A percentile compares a stretch with the other conserved stretches of the same genome.
These are phyloP conservation scores for Inosperma sp. DNA, from an alignment of 768 basidiomycete species.

Conservation along the genomic window DNA sequence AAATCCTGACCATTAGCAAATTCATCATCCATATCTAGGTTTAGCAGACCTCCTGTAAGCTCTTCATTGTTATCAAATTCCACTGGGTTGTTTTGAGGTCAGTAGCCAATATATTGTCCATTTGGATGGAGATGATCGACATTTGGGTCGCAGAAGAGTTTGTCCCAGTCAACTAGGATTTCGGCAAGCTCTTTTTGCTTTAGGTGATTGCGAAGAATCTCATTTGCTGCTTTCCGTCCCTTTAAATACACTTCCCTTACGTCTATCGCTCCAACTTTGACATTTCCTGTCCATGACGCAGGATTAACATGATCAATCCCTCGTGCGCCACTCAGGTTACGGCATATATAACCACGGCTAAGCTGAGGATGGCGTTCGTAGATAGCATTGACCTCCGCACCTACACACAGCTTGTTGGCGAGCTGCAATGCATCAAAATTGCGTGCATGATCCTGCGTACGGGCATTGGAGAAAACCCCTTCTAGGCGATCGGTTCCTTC, in stretches of 20 bases:
- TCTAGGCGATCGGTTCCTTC: constrained; percentile 34
- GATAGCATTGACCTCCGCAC: constrained; percentile 14
- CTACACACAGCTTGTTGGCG: constrained; percentile 16
- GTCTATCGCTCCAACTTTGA: constrained; percentile 14
- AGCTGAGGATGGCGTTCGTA: constrained; percentile 16
- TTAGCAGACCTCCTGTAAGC: constrained; percentile 1
- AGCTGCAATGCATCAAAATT: constrained; percentile 19
- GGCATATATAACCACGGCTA: constrained; percentile 10
- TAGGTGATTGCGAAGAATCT: constrained; percentile 6
- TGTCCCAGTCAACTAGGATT: constrained; percentile 2
- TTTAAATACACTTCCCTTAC: constrained; percentile 1
- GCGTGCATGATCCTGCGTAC: constrained; percentile 17
- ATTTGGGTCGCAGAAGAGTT: constrained; percentile 6
- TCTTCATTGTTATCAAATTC: not conserved
- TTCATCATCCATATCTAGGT: not conserved
- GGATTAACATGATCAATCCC: constrained; percentile 24
- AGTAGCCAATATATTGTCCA: constrained; percentile 11
- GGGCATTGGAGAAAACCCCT: constrained; percentile 20
- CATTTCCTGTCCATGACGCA: constrained; percentile 20
- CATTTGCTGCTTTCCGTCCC: constrained; percentile 7
- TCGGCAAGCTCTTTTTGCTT: not conserved
- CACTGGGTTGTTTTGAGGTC: not conserved
- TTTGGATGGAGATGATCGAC: constrained; percentile 15
- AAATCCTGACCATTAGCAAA: not conserved
- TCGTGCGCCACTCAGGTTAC: constrained; percentile 6